Base-by-base conservation (phyloP, 2,329 filamentous ascomycete genomes). In the Dactylellina haptotyla region DNA sequence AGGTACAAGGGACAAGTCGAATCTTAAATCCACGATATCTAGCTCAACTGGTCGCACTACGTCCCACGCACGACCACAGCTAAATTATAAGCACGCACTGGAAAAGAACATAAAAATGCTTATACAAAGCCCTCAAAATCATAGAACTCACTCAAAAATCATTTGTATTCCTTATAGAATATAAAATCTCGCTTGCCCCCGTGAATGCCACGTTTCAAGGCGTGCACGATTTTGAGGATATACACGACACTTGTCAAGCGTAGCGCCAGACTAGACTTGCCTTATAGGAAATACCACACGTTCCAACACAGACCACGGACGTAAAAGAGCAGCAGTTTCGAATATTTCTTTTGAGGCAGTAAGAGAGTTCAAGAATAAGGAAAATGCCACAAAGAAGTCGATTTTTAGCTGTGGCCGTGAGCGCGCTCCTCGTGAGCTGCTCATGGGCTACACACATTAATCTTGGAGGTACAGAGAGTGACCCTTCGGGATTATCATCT, bases 71-170 rank as follows among this genome's bases (percentile, higher is more conserved):
- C n/a, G n/a, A n/a, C n/a, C n/a, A n/a, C n/a, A n/a, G n/a, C n/a
- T n/a, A n/a, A n/a, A n/a, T n/a, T n/a, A n/a, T n/a, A n/a, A n/a
- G n/a, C n/a, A n/a, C n/a, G n/a, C n/a, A 43, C 39, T 9, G n/a
- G n/a, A 56, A 8, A 37, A n/a, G n/a, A n/a, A n/a, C n/a, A n/a
- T n/a, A n/a, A n/a, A n/a, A n/a, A n/a, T n/a, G n/a, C n/a, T n/a
- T 41, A 26, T 23, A 26, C 20, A 50, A 41, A 20, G 37, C 37
- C 20, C 53, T 57, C 53, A 57, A 41, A 18, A 26, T 16, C 45
- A 50, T 50, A 53, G 43, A 66, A 59, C n/a, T 46, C 53, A 10
- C 54, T 59, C 63, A 67, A 67, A 67, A 32, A 14, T 20, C 16
- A 69, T 34, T 8, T 37, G 25, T 30, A 25, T 23, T 41, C 39